phyloP scores from a whole-genome alignment of 805 yeast genomes.

The Yamadazyma sp. region DNA sequence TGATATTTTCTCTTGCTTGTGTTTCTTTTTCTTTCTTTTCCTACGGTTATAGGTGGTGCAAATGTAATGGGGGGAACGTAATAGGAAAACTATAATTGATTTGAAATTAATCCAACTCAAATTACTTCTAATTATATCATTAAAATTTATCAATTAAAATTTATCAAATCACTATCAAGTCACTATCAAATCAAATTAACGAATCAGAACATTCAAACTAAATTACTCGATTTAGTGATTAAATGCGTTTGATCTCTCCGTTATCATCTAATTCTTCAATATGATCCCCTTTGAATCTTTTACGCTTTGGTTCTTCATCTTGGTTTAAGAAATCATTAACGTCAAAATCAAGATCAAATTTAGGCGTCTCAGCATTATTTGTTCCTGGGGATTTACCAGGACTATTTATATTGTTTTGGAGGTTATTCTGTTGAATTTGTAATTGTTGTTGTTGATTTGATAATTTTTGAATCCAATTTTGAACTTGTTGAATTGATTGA shows the following conservation, averaged over 20 bases:
- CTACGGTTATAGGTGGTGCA: no score
- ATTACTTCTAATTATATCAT: no score
- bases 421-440: conserved; percentile 14
- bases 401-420: conserved; percentile 11
- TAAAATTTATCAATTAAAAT: no score
- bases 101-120: no score
- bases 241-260: conserved; percentile 4
- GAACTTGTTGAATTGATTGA: conserved; percentile 51
- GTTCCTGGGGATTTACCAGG: background rate
- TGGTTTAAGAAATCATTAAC: conserved; percentile 15
- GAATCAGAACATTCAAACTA: no score
- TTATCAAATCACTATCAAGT: no score
- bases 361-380: conserved; percentile 2
- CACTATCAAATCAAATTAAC: no score
- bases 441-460: conserved; percentile 21
- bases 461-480: conserved; percentile 51
- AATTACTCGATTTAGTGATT: no score
- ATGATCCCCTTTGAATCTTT: conserved; percentile 9
- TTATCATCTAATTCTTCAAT: conserved; percentile 11
- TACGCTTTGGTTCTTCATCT: conserved; percentile 10
- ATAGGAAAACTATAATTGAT: no score
- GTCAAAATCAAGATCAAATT: conserved; percentile 15
- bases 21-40: no score
- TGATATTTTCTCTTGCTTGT: no score
- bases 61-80: no score